phyloP scores from a whole-genome alignment of 768 basidiomycete species.

The Boletus rubropictus region DNA sequence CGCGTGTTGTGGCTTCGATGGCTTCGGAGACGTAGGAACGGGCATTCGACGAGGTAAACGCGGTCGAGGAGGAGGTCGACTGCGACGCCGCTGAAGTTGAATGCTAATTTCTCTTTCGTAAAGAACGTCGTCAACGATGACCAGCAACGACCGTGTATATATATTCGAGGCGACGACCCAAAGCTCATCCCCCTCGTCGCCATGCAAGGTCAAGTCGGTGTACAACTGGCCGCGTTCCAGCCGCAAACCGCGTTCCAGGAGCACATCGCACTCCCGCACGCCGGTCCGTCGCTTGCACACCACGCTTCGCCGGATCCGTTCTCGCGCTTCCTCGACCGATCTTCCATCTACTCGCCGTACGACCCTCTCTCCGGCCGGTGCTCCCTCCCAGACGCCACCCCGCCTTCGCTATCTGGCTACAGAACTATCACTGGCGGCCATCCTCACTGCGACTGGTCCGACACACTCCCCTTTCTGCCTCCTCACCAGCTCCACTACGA shows the following conservation, averaged over 20 bases:
- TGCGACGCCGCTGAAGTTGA: conserved; percentile 21
- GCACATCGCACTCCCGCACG: conserved; percentile 8
- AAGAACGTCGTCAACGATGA: not conserved
- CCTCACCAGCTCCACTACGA: conserved; percentile 18
- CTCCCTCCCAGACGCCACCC: not conserved
- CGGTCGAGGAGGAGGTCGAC: not conserved
- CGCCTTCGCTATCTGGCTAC: conserved; percentile 16
- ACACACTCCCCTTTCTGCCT: conserved; percentile 18
- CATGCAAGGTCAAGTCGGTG: conserved; percentile 11
- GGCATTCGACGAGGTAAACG: conserved; percentile 8
- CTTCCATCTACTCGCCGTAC: conserved; percentile 14
- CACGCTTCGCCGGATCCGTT: conserved; percentile 20
- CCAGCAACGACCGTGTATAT: too few species aligned
- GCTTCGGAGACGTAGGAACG: conserved; percentile 18
- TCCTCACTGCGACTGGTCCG: conserved; percentile 25
- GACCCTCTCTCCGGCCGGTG: not conserved
- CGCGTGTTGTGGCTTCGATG: conserved; percentile 17
- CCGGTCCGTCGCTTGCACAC: too few species aligned
- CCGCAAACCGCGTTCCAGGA: conserved; percentile 15
- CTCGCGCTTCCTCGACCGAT: conserved; percentile 29
- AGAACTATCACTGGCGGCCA: conserved; percentile 21
- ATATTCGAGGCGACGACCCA: conserved; percentile 7
- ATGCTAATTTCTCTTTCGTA: conserved; percentile 14
- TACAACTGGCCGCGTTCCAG: conserved; percentile 14
- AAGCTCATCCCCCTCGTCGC: not conserved